Evolutionary conservation across 140 eudicot species (phyloP), one percentile per base, ranked within the genome.

Genomic region (Anethum foeniculum): DNA sequence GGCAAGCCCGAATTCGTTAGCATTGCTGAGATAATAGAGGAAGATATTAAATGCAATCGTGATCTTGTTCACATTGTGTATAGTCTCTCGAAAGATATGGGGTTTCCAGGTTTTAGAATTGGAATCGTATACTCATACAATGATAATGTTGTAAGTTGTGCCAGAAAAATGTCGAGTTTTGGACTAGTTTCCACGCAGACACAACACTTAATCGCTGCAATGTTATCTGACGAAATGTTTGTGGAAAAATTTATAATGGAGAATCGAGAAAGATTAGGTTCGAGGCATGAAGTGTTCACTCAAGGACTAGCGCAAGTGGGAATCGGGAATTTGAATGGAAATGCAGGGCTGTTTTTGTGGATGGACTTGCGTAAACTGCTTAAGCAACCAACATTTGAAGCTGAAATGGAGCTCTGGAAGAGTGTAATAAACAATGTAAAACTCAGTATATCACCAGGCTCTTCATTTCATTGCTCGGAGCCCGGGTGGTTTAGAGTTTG

Each of bases 391-490:
- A 36, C 28, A 0, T 71, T 71, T 71, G 76, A 71, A 36, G 76
- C 76, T 9, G 76, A 71, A 38, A 71, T 71, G 76, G 76, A 71
- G 46, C 47, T 71, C 2, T 71, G 48, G 76, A 18, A 25, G 76
- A 16, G 47, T 71, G 23, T 38, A 36, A 71, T 71, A 7, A 71
- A 38, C 46, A 38, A 71, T 16, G 76, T 71, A 6, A 71, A 71
- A n/a, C 47, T 71, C 16, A 71, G 41, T 19, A 43, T 71, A 16
- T 71, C 76, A 43, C 76, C 76, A 16, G 76, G 76, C 27, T 71
- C 76, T 71, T 71, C 76, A 23, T 71, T 71, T 38, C 76, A 71
- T 71, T 71, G 76, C 76, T 71, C 76, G 8, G 76, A 71, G 28
- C 47, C 76, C 16, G 76, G 76, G 2, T 71, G 76, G 76, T 71